Evolutionary conservation across 257 asterid genomes (phyloP).

Genomic region (Nemophila menziesii): DNA sequence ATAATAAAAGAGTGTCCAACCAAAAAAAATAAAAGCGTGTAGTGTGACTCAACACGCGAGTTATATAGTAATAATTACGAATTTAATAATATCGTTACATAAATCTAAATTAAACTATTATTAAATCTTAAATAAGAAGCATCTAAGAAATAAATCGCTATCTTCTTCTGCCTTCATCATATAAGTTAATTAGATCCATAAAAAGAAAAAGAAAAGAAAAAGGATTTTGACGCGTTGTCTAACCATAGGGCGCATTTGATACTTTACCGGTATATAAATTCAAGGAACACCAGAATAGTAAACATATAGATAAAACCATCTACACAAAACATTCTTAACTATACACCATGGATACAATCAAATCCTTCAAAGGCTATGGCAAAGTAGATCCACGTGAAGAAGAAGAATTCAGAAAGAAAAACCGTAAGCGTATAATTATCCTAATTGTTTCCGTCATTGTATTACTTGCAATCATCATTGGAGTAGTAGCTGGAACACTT

Average conservation of each 20-base stretch:
- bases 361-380: slow-evolving; percentile 63
- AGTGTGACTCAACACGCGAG: no score
- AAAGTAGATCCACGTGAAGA: slow-evolving; percentile 44
- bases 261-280: no score
- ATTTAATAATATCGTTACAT: no score
- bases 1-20: no score
- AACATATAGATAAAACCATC: neutral
- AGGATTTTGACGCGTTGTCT: no score
- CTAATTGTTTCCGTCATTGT: slow-evolving; percentile 31
- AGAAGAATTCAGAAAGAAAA: slow-evolving; percentile 38
- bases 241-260: no score
- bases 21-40: no score
- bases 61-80: no score
- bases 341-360: slow-evolving; percentile 32
- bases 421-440: slow-evolving; percentile 44
- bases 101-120: neutral
- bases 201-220: no score
- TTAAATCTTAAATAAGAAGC: neutral
- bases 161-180: neutral
- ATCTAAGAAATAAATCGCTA: neutral
- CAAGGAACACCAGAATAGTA: neutral
- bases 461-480: slow-evolving; percentile 29
- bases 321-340: neutral
- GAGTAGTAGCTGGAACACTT: slow-evolving; percentile 46
- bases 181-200: neutral